Conservation (phyloP, 2,329 filamentous ascomycete genomes). For the Neonectria hederae region DNA sequence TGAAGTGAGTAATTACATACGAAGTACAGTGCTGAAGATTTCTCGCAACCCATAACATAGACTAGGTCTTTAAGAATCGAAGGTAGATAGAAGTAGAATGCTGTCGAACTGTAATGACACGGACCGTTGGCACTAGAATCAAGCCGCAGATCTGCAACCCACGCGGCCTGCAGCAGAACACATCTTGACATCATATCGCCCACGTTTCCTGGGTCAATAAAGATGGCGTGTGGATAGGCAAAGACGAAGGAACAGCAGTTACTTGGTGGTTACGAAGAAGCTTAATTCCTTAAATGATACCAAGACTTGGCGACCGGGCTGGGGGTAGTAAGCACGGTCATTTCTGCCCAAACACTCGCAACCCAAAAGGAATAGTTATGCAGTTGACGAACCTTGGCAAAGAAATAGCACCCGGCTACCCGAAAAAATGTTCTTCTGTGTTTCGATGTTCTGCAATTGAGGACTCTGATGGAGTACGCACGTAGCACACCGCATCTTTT, state of each 20-base stretch:
- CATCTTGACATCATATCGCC: background rate
- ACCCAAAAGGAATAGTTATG: no score
- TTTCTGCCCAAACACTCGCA: no score
- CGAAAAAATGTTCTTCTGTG: no score
- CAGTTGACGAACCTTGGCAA: no score
- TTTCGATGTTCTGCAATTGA: no score
- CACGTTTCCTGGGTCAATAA: background rate
- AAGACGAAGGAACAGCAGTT: background rate
- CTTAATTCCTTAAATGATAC: constrained; percentile 1
- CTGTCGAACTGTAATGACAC: background rate
- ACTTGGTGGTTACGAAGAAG: background rate
- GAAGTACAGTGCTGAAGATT: background rate
- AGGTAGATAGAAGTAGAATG: background rate
- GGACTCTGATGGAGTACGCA: no score
- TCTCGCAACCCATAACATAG: background rate
- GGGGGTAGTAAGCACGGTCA: background rate
- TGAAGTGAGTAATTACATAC: background rate
- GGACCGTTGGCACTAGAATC: background rate
- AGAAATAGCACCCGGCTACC: no score
- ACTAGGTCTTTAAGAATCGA: background rate
- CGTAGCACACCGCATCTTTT: background rate
- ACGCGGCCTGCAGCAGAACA: background rate
- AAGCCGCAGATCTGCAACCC: background rate
- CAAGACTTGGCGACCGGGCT: background rate
- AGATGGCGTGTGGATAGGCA: background rate